Conservation (phyloP, 148 eudicot species). For the Nepenthes mirabilis region DNA sequence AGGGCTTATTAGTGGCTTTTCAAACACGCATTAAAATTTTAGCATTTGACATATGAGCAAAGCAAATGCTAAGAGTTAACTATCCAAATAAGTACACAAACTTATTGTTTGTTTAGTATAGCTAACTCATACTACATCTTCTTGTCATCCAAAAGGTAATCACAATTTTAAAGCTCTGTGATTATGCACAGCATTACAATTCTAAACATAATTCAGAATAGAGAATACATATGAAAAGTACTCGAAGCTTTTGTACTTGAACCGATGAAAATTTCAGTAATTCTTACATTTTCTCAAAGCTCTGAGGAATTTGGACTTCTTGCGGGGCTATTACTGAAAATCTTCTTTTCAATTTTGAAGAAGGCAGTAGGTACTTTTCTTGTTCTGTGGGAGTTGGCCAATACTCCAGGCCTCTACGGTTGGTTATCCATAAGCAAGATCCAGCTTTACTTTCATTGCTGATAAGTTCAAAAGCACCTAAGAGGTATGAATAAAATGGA, state of each 20-base stretch:
- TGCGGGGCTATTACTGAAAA: conserved; percentile 18
- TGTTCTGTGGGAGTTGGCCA: conserved; percentile 92
- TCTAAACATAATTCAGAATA: too few species aligned
- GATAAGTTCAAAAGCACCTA: conserved; percentile 86
- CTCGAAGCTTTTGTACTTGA: background rate
- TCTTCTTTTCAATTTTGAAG: conserved; percentile 26
- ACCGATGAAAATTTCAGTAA: conserved; percentile 2
- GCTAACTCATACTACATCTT: too few species aligned
- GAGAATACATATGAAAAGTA: too few species aligned
- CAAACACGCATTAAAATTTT: too few species aligned
- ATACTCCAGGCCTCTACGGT: conserved; percentile 82
- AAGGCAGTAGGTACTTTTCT: conserved; percentile 60
- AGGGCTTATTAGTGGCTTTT: too few species aligned
- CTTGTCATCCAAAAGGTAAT: too few species aligned
- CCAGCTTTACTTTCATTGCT: conserved; percentile 81
- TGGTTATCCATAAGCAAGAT: conserved; percentile 87
- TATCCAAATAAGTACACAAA: too few species aligned
- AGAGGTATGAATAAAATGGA: conserved; percentile 6
- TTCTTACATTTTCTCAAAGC: conserved; percentile 80
- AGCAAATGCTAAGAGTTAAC: too few species aligned
- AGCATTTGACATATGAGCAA: too few species aligned
- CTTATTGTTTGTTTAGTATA: too few species aligned
- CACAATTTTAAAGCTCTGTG: too few species aligned
- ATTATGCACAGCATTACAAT: too few species aligned
- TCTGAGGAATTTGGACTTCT: conserved; percentile 53